These are phyloP conservation scores for Cutaneotrichosporon sp. DNA, from an alignment of 1,284 basidiomycete species.

Conservation along the genomic window DNA sequence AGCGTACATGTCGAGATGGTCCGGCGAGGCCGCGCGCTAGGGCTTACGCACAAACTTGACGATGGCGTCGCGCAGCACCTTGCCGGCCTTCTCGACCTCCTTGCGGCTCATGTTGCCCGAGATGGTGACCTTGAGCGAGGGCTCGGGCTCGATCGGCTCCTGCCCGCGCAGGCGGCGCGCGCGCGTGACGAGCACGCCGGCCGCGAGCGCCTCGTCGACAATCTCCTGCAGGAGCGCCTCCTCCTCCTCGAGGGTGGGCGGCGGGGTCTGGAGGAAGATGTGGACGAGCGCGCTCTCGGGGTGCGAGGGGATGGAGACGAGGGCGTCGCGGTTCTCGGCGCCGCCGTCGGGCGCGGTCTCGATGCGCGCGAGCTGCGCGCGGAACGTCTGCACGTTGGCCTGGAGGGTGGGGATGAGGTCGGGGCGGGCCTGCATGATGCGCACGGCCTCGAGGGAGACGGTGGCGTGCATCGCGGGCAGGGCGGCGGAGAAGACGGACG, in stretches of 20 bases:
- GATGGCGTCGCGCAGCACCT: conserved; percentile 71
- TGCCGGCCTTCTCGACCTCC: conserved; percentile 86
- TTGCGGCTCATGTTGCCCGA: conserved; percentile 77
- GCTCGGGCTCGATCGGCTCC: conserved; percentile 76
- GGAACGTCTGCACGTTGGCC: conserved; percentile 76
- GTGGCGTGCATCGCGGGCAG: conserved; percentile 89
- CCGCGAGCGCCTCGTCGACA: conserved; percentile 74
- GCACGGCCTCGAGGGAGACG: conserved; percentile 80
- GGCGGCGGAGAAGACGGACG: conserved; percentile 95
- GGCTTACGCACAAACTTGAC: conserved; percentile 61
- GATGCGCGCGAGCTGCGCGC: conserved; percentile 70
- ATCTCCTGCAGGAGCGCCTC: conserved; percentile 81
- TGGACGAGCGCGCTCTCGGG: conserved; percentile 84
- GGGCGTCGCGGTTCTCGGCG: conserved; percentile 57
- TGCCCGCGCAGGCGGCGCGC: conserved; percentile 78
- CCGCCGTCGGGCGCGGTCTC: conserved; percentile 46
- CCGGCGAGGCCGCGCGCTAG: background rate
- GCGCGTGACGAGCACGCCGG: conserved; percentile 79
- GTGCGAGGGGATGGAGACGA: conserved; percentile 81
- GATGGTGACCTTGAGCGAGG: conserved; percentile 84
- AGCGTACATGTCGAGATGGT: too few relatives aligned
- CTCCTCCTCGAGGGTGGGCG: conserved; percentile 64
- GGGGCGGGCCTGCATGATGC: conserved; percentile 71
- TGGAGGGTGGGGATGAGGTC: conserved; percentile 73
- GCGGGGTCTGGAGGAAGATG: conserved; percentile 63